phyloP scores from a whole-genome alignment of 31 red algal species.

The Asparagopsis taxiformis region DNA sequence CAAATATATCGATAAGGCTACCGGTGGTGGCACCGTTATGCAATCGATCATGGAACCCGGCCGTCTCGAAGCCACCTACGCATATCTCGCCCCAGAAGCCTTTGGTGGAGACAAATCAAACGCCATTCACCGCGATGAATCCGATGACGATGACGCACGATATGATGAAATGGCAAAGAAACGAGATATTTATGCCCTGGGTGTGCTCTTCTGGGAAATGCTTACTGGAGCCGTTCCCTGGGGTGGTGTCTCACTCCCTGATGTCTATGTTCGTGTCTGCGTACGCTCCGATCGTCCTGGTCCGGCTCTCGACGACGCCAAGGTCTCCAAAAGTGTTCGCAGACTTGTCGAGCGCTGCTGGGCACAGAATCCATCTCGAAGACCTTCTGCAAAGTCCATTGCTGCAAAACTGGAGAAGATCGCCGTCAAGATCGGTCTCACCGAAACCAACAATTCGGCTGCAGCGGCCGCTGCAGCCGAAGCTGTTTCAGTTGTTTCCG shows the following conservation, averaged over 20 bases:
- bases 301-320: slow-evolving; percentile 57
- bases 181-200: slow-evolving; percentile 75
- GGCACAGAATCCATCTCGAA: slow-evolving; percentile 53
- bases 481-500: slow-evolving; percentile 9
- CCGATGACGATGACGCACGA: slow-evolving; percentile 53
- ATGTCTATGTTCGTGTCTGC: slow-evolving; percentile 77
- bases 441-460: slow-evolving; percentile 1
- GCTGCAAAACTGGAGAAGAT: slow-evolving; percentile 71
- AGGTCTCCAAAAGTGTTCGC: slow-evolving; percentile 52
- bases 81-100: slow-evolving; percentile 69
- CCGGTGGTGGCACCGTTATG: slow-evolving; percentile 70
- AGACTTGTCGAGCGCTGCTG: slow-evolving; percentile 72
- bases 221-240: slow-evolving; percentile 62
- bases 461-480: slow-evolving; percentile 13
- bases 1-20: slow-evolving; percentile 73
- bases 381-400: slow-evolving; percentile 67
- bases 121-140: slow-evolving; percentile 46
- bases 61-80: slow-evolving; percentile 61
- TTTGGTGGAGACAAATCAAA: slow-evolving; percentile 81
- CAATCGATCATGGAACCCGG: slow-evolving; percentile 77
- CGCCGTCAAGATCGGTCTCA: slow-evolving; percentile 20
- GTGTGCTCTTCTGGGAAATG: slow-evolving; percentile 77
- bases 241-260: slow-evolving; percentile 59
- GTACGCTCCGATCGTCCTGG: slow-evolving; percentile 59
- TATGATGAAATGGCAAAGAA: slow-evolving; percentile 72